Conservation (phyloP, 805 yeast genomes). For the Saccharomyces paradoxus region DNA sequence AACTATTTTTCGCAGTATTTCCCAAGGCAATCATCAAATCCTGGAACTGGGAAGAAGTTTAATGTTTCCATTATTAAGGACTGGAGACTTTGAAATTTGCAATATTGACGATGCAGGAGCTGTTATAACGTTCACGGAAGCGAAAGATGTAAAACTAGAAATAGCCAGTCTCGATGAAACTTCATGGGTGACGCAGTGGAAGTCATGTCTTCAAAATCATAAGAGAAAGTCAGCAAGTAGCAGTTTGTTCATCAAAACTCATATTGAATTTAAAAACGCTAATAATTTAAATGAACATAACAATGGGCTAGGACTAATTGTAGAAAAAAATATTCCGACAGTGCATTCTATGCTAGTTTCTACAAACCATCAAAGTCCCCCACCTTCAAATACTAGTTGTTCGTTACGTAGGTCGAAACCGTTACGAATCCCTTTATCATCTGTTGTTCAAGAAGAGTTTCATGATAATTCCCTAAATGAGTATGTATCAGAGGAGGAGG, state of each 20-base stretch:
- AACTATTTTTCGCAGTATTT: constrained; percentile 9
- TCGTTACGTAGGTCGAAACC: constrained; percentile 18
- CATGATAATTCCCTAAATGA: neutral
- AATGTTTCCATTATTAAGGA: constrained; percentile 22
- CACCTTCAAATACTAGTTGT: neutral
- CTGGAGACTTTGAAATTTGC: constrained; percentile 16
- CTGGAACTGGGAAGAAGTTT: constrained; percentile 22
- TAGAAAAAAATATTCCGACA: neutral
- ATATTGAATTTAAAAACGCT: neutral
- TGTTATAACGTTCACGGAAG: constrained; percentile 16
- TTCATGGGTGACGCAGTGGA: constrained; percentile 26
- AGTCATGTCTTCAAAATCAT: constrained; percentile 10
- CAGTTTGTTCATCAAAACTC: neutral
- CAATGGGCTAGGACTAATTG: neutral
- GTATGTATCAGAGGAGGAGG: neutral
- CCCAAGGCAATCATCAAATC: constrained; percentile 7
- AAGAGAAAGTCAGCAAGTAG: constrained; percentile 3
- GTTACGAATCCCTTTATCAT: constrained; percentile 9
- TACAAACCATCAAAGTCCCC: neutral
- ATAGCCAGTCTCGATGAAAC: constrained; percentile 17
- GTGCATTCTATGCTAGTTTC: neutral
- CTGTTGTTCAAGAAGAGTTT: constrained; percentile 2
- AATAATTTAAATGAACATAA: neutral
- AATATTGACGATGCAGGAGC: constrained; percentile 6
- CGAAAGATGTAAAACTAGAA: constrained; percentile 14